Percentiles rank a stretch among this genome's conserved stretches.
These are phyloP conservation scores for Aureobasidium melanogenum DNA, from an alignment of 2,329 filamentous ascomycete species.

Conservation along the genomic window DNA sequence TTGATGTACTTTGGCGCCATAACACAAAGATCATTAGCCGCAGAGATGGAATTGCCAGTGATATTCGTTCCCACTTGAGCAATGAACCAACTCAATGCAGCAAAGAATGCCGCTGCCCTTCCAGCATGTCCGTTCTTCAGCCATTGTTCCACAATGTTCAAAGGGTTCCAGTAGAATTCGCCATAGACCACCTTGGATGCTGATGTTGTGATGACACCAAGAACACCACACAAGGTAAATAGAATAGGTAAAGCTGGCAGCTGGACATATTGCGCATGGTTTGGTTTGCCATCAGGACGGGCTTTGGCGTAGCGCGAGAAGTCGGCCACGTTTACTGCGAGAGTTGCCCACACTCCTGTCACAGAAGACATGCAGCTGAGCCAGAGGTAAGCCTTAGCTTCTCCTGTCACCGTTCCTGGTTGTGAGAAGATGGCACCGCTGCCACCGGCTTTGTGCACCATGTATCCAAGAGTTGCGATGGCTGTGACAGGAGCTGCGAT, in stretches of 20 bases:
- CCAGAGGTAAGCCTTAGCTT: constrained; percentile 20
- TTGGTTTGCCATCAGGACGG: constrained; percentile 2
- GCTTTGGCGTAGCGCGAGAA: constrained; percentile 26
- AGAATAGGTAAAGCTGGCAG: constrained; percentile 38
- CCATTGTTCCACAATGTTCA: constrained; percentile 29
- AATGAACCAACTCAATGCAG: constrained; percentile 40
- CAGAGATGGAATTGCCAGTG: constrained; percentile 44
- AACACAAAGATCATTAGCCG: constrained; percentile 44
- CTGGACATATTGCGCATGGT: constrained; percentile 27
- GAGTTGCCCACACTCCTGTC: constrained; percentile 24
- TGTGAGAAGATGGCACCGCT: constrained; percentile 24
- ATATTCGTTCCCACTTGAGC: constrained; percentile 44
- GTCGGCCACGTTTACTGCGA: constrained; percentile 29
- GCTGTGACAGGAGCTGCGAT: constrained; percentile 22
- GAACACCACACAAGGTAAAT: constrained; percentile 40
- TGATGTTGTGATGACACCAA: constrained; percentile 52
- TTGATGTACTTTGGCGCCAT: constrained; percentile 46
- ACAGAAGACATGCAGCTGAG: constrained; percentile 23
- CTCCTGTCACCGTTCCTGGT: constrained; percentile 21
- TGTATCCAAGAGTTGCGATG: constrained; percentile 13
- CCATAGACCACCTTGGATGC: constrained; percentile 47
- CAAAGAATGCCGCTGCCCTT: constrained; percentile 26
- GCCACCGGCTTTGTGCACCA: constrained; percentile 21
- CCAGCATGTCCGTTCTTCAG: constrained; percentile 20
- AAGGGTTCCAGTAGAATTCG: constrained; percentile 30